These are phyloP conservation scores for Ilyonectria mors-panacis DNA, from an alignment of 2,329 filamentous ascomycete species.

Conservation along the genomic window DNA sequence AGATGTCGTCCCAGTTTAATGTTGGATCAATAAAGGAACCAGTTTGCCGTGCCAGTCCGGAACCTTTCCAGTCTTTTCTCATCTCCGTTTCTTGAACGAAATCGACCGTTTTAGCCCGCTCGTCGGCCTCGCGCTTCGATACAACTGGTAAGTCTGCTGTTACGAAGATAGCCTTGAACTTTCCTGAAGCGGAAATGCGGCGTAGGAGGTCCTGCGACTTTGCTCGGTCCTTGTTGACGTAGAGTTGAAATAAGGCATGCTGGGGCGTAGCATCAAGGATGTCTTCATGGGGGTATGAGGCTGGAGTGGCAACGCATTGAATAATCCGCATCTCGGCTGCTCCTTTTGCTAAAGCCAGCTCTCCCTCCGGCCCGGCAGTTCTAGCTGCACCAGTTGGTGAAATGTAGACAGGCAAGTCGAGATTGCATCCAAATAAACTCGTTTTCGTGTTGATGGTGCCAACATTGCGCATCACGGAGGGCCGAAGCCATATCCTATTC, in stretches of 20 bases:
- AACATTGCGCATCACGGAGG: slow-evolving; percentile 41
- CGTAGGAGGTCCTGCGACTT: slow-evolving; percentile 24
- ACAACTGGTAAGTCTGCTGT: slow-evolving; percentile 30
- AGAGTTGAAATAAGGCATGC: slow-evolving; percentile 32
- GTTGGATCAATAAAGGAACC: slow-evolving; percentile 71
- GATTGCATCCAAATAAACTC: slow-evolving; percentile 35
- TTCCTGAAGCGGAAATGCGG: slow-evolving; percentile 2
- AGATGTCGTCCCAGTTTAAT: slow-evolving; percentile 76
- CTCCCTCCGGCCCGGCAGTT: slow-evolving; percentile 58
- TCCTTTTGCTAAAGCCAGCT: slow-evolving; percentile 27
- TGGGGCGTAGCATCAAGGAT: slow-evolving; percentile 9
- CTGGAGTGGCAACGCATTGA: slow-evolving; percentile 28
- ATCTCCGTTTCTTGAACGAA: slow-evolving; percentile 41
- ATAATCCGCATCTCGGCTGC: slow-evolving; percentile 12
- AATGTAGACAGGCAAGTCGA: slow-evolving; percentile 43
- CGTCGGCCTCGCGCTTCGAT: slow-evolving; percentile 34
- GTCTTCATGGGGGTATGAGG: slow-evolving; percentile 29
- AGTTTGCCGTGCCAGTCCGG: slow-evolving; percentile 67
- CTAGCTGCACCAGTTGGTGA: slow-evolving; percentile 61
- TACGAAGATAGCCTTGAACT: slow-evolving; percentile 31
- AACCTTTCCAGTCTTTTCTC: slow-evolving; percentile 68
- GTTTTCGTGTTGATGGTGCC: slow-evolving; percentile 30
- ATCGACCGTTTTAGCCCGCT: slow-evolving; percentile 13
- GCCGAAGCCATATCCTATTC: slow-evolving; percentile 45
- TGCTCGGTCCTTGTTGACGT: slow-evolving; percentile 32